phyloP scores from a whole-genome alignment of 805 yeast species.

The Yarrowia osloensis region DNA sequence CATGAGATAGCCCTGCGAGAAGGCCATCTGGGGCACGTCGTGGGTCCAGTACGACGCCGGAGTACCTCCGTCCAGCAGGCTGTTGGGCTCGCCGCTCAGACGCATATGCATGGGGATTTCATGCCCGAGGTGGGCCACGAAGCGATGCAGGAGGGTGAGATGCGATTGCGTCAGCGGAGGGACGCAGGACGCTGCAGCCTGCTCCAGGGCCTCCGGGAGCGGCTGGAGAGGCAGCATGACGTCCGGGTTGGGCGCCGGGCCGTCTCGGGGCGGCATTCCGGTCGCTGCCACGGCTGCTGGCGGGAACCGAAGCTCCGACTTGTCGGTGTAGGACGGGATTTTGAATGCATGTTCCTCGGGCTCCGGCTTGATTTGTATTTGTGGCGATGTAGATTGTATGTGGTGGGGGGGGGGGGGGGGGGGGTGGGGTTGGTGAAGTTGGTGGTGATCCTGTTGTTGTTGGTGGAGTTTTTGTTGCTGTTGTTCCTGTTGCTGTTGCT shows the following conservation, averaged over 20 bases:
- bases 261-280: neutral
- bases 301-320: neutral
- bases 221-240: neutral
- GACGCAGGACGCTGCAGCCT: neutral
- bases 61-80: neutral
- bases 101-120: slow-evolving; percentile 27
- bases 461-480: neutral
- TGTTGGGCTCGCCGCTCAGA: neutral
- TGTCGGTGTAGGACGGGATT: neutral
- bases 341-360: neutral
- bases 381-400: neutral
- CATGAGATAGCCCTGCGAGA: slow-evolving; percentile 7
- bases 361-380: neutral
- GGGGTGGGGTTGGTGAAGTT: neutral
- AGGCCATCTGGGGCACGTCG: slow-evolving; percentile 22
- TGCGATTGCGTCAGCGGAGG: slow-evolving; percentile 14
- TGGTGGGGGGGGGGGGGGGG: too few species aligned
- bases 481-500: neutral
- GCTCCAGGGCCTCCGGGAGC: neutral
- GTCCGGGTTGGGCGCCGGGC: neutral
- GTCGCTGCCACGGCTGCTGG: slow-evolving; percentile 12
- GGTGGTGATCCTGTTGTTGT: neutral
- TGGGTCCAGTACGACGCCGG: slow-evolving; percentile 19
- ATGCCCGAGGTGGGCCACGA: slow-evolving; percentile 26
- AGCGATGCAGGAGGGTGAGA: slow-evolving; percentile 15